Conservation (phyloP, 106 monocot genomes). For the Phalaenopsis aphrodite region DNA sequence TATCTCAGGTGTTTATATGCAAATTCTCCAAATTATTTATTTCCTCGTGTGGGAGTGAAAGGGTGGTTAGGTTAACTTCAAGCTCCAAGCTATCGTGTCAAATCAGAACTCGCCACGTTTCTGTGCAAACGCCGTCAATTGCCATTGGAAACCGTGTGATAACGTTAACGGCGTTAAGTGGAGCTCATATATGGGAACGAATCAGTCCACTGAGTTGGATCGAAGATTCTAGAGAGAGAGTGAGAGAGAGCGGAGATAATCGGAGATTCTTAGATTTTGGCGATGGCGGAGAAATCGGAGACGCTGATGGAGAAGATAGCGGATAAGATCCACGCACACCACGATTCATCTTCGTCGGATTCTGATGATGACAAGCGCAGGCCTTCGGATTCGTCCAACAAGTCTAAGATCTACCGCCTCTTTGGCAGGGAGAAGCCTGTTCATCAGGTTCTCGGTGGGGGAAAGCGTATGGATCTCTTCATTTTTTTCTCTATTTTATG, state of each 20-base stretch:
- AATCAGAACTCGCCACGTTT: too few species aligned
- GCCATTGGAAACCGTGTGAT: not conserved
- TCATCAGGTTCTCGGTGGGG: constrained; percentile 49
- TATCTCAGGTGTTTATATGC: too few species aligned
- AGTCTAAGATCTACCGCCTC: constrained; percentile 44
- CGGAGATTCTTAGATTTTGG: not conserved
- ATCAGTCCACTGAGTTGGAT: not conserved
- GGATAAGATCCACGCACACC: constrained; percentile 29
- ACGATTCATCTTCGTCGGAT: constrained; percentile 29
- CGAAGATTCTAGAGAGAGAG: not conserved
- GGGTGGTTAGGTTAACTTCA: too few species aligned
- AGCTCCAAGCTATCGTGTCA: too few species aligned
- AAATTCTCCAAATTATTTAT: too few species aligned
- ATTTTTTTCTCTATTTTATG: not conserved
- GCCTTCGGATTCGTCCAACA: constrained; percentile 14
- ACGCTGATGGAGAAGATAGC: constrained; percentile 38
- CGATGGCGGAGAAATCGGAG: constrained; percentile 22
- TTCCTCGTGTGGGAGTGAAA: too few species aligned
- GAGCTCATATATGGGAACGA: not conserved
- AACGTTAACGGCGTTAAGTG: not conserved
- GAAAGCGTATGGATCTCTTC: constrained; percentile 30
- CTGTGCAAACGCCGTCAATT: too few species aligned
- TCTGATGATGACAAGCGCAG: constrained; percentile 24
- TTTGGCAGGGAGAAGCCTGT: constrained; percentile 64
- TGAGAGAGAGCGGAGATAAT: not conserved